Conservation (phyloP, 2,329 filamentous ascomycete genomes). For the Aureobasidium lini region DNA sequence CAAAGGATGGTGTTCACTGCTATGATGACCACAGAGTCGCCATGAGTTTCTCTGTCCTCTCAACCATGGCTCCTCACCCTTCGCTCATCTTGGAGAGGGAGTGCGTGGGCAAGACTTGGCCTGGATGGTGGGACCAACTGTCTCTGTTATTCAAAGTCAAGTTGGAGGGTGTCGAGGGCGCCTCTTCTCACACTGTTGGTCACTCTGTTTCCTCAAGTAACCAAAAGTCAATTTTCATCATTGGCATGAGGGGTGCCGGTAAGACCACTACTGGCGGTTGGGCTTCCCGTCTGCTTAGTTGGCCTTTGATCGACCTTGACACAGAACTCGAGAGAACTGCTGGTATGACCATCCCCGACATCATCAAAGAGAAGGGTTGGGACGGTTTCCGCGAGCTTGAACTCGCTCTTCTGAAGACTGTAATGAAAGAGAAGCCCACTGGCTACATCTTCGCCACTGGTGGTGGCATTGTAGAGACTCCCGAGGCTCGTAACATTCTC, state of each 20-base stretch:
- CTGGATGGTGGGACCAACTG: conserved; percentile 93
- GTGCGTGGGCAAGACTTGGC: conserved; percentile 96
- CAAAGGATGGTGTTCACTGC: conserved; percentile 67
- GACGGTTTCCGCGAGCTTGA: conserved; percentile 79
- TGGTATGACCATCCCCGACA: conserved; percentile 73
- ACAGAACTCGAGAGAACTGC: conserved; percentile 70
- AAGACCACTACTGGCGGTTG: conserved; percentile 91
- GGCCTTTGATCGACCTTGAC: conserved; percentile 80
- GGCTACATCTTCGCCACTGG: conserved; percentile 88
- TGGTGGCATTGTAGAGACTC: conserved; percentile 83
- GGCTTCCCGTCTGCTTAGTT: conserved; percentile 67
- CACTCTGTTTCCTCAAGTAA: conserved; percentile 31
- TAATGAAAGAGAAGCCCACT: conserved; percentile 65
- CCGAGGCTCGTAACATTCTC: conserved; percentile 70
- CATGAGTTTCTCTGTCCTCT: conserved; percentile 94
- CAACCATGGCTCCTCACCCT: conserved; percentile 60
- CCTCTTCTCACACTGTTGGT: conserved; percentile 30
- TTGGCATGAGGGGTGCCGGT: conserved; percentile 94
- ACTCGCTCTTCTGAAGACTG: conserved; percentile 61
- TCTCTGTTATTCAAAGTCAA: conserved; percentile 68
- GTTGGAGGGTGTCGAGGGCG: conserved; percentile 65
- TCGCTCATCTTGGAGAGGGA: conserved; percentile 81
- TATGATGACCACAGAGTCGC: conserved; percentile 97
- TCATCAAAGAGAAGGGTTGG: conserved; percentile 76
- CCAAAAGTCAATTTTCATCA: conserved; percentile 72